phyloP scores from a whole-genome alignment of 1,139 yeast species.

The Hyphopichia fennica region DNA sequence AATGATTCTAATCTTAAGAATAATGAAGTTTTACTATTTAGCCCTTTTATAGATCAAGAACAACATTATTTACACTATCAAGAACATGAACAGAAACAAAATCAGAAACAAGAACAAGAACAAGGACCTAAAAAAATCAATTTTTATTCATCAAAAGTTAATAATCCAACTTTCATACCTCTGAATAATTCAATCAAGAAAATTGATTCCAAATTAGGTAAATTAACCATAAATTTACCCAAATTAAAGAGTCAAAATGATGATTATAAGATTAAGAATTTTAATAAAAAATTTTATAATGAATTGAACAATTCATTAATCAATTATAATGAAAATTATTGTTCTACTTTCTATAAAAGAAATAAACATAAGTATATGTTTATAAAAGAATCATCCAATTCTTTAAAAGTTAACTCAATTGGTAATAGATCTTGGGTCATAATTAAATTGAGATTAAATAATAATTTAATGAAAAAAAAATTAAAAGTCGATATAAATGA shows the following conservation, averaged over 20 bases:
- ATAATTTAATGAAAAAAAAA: constrained; percentile 11
- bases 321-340: constrained; percentile 24
- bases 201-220: neutral
- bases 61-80: too few relatives aligned
- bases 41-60: too few relatives aligned
- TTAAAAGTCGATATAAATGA: constrained; percentile 28
- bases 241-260: neutral
- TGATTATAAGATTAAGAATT: neutral
- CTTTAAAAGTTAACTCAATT: constrained; percentile 27
- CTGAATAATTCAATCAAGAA: constrained; percentile 2
- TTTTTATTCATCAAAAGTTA: constrained; percentile 20
- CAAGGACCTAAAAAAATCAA: constrained; percentile 8
- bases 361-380: constrained; percentile 40
- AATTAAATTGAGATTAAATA: constrained; percentile 14
- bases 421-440: constrained; percentile 31
- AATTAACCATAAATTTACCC: neutral
- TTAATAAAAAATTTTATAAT: neutral
- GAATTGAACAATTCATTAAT: neutral
- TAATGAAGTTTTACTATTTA: too few relatives aligned
- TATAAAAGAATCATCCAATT: constrained; percentile 31
- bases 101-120: too few relatives aligned
- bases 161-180: constrained; percentile 26
- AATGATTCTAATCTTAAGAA: too few relatives aligned
- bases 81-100: too few relatives aligned
- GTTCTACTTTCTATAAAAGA: constrained; percentile 37